These are phyloP conservation scores for Betula pendula DNA, from an alignment of 306 rosid species.

Conservation along the genomic window DNA sequence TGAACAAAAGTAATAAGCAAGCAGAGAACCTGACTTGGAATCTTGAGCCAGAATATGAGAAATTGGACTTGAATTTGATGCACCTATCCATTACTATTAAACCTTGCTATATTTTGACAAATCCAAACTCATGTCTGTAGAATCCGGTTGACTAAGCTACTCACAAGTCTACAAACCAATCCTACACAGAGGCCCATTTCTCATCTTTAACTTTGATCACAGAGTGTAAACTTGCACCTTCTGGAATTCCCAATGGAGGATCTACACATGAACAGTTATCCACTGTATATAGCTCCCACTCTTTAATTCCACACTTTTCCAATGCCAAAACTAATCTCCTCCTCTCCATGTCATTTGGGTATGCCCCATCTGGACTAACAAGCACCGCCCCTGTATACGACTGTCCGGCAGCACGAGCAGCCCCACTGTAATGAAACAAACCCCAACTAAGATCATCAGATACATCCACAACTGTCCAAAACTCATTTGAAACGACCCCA, in stretches of 20 bases:
- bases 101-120: background rate
- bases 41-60: background rate
- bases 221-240: conserved; percentile 58
- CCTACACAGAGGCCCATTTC: conserved; percentile 20
- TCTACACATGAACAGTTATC: conserved; percentile 60
- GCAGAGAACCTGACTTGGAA: background rate
- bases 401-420: conserved; percentile 89
- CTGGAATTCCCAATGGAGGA: conserved; percentile 79
- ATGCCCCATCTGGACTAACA: conserved; percentile 73
- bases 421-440: conserved; percentile 78
- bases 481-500: conserved; percentile 89
- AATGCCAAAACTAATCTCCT: conserved; percentile 46
- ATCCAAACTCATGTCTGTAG: background rate
- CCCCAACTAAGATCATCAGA: conserved; percentile 80
- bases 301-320: conserved; percentile 70
- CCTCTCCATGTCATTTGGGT: conserved; percentile 49
- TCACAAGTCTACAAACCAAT: background rate
- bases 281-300: conserved; percentile 64
- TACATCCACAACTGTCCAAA: conserved; percentile 81
- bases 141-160: background rate
- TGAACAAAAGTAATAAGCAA: background rate
- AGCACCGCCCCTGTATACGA: conserved; percentile 83
- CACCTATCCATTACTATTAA: background rate
- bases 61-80: background rate
- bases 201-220: conserved; percentile 38